A percentile compares a stretch with the other conserved stretches of the same genome.
Conservation (phyloP, 192 early-diverging fungal genomes). For the Coemansia sp. region DNA sequence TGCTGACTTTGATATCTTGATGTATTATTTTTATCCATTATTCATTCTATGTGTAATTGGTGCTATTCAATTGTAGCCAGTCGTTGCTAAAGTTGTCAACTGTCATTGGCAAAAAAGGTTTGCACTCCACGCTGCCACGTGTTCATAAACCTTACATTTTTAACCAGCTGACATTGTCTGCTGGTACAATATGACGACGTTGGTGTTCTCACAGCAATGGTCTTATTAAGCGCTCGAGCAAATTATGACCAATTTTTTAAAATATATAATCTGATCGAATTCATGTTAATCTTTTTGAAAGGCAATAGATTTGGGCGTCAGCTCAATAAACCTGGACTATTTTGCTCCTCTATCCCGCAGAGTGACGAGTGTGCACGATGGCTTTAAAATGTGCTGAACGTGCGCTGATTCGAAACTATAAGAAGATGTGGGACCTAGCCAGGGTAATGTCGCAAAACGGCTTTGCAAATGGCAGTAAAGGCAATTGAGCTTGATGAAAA, state of each 20-base stretch:
- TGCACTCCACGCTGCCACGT: background rate
- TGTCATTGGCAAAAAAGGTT: background rate
- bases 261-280: background rate
- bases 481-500: conserved; percentile 64
- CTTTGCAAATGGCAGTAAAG: conserved; percentile 62
- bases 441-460: background rate
- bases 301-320: too few species aligned
- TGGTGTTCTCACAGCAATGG: background rate
- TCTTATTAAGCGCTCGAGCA: background rate
- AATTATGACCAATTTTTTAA: background rate
- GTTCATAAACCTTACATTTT: background rate
- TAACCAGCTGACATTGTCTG: background rate
- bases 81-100: background rate
- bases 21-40: background rate
- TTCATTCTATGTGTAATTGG: background rate
- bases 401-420: background rate
- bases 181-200: too few species aligned
- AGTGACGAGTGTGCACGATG: too few species aligned
- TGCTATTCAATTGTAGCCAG: background rate
- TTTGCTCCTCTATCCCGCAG: too few species aligned
- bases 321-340: too few species aligned
- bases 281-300: too few species aligned
- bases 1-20: background rate
- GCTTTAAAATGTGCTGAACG: too few species aligned
- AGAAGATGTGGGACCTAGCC: background rate